phyloP scores from a whole-genome alignment of 1,284 basidiomycete genomes.

The Omphalotus olearius region DNA sequence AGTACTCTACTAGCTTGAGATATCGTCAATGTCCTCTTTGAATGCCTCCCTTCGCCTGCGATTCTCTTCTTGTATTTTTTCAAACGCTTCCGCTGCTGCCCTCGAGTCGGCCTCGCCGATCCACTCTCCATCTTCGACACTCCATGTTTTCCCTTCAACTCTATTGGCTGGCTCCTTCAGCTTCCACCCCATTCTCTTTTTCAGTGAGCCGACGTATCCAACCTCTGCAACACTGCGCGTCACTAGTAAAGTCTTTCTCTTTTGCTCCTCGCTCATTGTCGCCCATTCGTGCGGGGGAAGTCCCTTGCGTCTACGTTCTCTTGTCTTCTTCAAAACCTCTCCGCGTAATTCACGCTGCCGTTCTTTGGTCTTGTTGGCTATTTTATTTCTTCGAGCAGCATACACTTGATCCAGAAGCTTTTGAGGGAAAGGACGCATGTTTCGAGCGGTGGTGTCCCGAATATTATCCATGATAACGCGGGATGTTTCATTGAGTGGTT shows the following conservation, averaged over 20 bases:
- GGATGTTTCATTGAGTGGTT: constrained; percentile 16
- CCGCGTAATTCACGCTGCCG: constrained; percentile 56
- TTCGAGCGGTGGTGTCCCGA: constrained; percentile 39
- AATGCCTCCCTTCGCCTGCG: constrained; percentile 19
- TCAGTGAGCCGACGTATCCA: constrained; percentile 53
- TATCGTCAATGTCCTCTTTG: too few relatives aligned
- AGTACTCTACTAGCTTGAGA: too few relatives aligned
- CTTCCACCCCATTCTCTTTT: constrained; percentile 33
- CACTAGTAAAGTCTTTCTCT: constrained; percentile 42
- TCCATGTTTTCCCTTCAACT: constrained; percentile 38
- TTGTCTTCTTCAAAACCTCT: constrained; percentile 45
- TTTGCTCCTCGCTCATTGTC: constrained; percentile 45
- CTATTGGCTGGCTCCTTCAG: constrained; percentile 40
- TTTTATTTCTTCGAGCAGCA: constrained; percentile 52
- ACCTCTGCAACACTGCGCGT: constrained; percentile 52
- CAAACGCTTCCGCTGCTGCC: constrained; percentile 31
- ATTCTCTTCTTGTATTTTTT: constrained; percentile 36
- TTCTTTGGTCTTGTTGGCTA: constrained; percentile 59
- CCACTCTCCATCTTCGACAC: constrained; percentile 37
- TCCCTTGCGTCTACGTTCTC: constrained; percentile 41
- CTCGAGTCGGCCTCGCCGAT: constrained; percentile 26
- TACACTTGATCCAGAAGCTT: constrained; percentile 45
- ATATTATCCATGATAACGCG: constrained; percentile 27
- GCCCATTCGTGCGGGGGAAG: constrained; percentile 59
- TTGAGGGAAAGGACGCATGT: constrained; percentile 36